Conservation (phyloP, 2,329 filamentous ascomycete species). For the Aspergillus amoenus region DNA sequence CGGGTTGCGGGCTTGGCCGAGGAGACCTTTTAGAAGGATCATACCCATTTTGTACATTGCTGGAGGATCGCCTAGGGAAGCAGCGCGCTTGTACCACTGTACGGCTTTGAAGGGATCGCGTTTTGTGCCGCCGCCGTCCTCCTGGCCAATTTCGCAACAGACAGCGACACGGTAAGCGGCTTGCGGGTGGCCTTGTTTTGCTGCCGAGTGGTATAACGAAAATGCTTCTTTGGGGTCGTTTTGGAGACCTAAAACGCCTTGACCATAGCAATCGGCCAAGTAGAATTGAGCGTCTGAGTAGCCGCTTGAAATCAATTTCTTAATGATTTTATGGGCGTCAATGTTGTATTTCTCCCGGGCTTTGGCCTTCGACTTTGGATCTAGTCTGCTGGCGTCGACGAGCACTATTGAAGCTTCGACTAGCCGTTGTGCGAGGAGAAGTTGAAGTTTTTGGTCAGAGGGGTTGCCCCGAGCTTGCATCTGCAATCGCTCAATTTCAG, state of each 20-base stretch:
- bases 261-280: conserved; percentile 83
- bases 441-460: conserved; percentile 67
- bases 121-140: conserved; percentile 89
- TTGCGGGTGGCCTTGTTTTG: conserved; percentile 80
- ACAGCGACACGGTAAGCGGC: conserved; percentile 94
- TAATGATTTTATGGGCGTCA: conserved; percentile 87
- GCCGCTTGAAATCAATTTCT: conserved; percentile 74
- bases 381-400: conserved; percentile 69
- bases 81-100: conserved; percentile 96
- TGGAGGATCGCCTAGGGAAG: conserved; percentile 82
- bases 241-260: conserved; percentile 74
- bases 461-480: conserved; percentile 69
- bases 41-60: conserved; percentile 99
- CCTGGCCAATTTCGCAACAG: conserved; percentile 93
- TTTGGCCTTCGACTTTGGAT: conserved; percentile 61
- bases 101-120: conserved; percentile 91
- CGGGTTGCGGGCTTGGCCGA: conserved; percentile 81
- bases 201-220: conserved; percentile 86
- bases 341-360: conserved; percentile 78
- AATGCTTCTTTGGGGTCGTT: conserved; percentile 91
- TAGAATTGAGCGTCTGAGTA: conserved; percentile 91
- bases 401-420: conserved; percentile 81
- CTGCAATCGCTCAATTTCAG: conserved; percentile 75
- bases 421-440: conserved; percentile 77
- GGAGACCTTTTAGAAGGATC: conserved; percentile 87